Evolutionary conservation across 106 monocot genomes (phyloP), one percentile per base, ranked within the genome.

Genomic region (Dendrobium nobile): DNA sequence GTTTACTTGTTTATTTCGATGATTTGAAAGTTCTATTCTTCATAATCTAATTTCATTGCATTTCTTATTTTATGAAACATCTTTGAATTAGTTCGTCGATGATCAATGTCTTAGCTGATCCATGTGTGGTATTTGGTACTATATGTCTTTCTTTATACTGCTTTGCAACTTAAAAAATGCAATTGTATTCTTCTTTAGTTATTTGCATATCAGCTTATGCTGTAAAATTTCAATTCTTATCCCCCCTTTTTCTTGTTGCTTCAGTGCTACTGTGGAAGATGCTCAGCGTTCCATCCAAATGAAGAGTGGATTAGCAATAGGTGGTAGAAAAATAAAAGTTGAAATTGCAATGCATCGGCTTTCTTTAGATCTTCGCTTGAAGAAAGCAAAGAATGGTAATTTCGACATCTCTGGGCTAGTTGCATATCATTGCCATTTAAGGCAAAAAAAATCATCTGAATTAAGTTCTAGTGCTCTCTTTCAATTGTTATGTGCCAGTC

Each of bases 241-340:
- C 48, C 48, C 8, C 33, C 26, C 1, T 8, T 28, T 19, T 4
- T 76, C 24, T 48, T 47, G 9, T 76, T 76, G 26, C 76, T 75
- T 45, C 77, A 97, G 94, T 91, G 97, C 94, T 77, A 67, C 92
- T 42, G 80, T 74, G n/a, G 86, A 89, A 82, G 94, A 97, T 89
- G 94, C 92, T 73, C 85, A 85, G 40, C 88, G 85, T 79, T 85
- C 97, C 72, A 86, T 97, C 88, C 77, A 97, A 85, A 79, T 90
- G 48, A 97, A 97, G 88, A 91, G 89, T 88, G 88, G 84, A 47
- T 87, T 83, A 27, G 44, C 82, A 55, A 84, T 97, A 55, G 85
- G 83, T 73, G 92, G 92, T 79, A 89, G 97, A 82, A 92, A 88
- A 89, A 92, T 97, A 67, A 89, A 89, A 91, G 89, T 88, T 55